Evolutionary conservation across 768 basidiomycete genomes (phyloP).

Genomic region (Mycena floridula): DNA sequence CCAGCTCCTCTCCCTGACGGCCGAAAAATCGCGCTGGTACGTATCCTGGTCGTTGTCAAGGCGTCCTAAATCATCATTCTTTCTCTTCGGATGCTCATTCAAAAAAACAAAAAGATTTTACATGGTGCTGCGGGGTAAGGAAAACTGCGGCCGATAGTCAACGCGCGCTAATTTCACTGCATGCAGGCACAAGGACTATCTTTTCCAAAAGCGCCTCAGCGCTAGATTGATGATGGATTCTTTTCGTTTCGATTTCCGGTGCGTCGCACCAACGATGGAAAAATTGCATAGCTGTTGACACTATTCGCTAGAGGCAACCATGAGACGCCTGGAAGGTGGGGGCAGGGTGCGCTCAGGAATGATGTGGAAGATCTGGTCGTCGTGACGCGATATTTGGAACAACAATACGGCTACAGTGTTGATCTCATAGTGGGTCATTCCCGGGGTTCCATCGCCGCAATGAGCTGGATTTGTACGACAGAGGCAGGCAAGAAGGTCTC

Average conservation of each 20-base stretch:
- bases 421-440: slow-evolving; percentile 76
- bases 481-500: slow-evolving; percentile 50
- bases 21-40: not conserved
- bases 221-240: slow-evolving; percentile 64
- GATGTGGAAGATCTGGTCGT: slow-evolving; percentile 62
- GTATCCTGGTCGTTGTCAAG: not conserved
- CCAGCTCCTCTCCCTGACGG: not conserved
- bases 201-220: slow-evolving; percentile 73
- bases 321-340: slow-evolving; percentile 67
- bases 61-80: not conserved
- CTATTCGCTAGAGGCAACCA: slow-evolving; percentile 55
- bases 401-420: slow-evolving; percentile 56
- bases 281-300: not conserved
- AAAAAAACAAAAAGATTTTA: too few relatives aligned
- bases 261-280: slow-evolving; percentile 13
- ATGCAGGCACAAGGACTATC: slow-evolving; percentile 76
- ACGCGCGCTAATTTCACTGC: not conserved
- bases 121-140: slow-evolving; percentile 76
- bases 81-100: not conserved
- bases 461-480: slow-evolving; percentile 64
- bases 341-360: slow-evolving; percentile 48
- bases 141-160: not conserved
- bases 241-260: slow-evolving; percentile 87
- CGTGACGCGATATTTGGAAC: slow-evolving; percentile 58
- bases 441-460: slow-evolving; percentile 61